Percentiles rank a stretch among this genome's conserved stretches.
These are phyloP conservation scores for Leccinum obscurum DNA, from an alignment of 768 basidiomycete species.

Conservation along the genomic window DNA sequence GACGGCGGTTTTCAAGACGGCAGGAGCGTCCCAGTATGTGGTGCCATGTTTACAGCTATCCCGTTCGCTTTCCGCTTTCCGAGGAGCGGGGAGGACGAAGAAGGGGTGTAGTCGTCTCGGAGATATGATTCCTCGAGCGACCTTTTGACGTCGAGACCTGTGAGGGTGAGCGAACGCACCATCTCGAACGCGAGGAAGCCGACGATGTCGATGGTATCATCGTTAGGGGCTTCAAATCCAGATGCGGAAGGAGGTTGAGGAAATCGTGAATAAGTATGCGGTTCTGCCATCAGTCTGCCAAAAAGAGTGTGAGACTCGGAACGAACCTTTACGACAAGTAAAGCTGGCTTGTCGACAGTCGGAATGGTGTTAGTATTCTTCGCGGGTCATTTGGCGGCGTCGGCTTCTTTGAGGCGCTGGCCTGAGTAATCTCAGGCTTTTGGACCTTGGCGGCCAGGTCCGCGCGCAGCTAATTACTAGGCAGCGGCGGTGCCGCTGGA, in stretches of 20 bases:
- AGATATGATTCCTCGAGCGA: slow-evolving; percentile 71
- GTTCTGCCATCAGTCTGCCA: background rate
- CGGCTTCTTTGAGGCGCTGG: slow-evolving; percentile 88
- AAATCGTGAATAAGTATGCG: too few relatives aligned
- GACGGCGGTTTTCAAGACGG: too few relatives aligned
- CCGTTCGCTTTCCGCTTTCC: slow-evolving; percentile 67
- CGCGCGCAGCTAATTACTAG: too few relatives aligned
- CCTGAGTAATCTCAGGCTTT: too few relatives aligned
- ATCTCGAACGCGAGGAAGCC: slow-evolving; percentile 98
- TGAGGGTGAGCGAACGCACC: slow-evolving; percentile 89
- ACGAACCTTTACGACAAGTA: slow-evolving; percentile 61
- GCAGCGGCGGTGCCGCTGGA: too few relatives aligned
- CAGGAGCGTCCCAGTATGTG: too few relatives aligned
- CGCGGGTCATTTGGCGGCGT: slow-evolving; percentile 93
- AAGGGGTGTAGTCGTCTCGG: slow-evolving; percentile 25
- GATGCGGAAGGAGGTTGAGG: slow-evolving; percentile 80
- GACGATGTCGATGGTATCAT: slow-evolving; percentile 95
- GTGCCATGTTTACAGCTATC: slow-evolving; percentile 35
- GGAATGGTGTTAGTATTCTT: slow-evolving; percentile 96
- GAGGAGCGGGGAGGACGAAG: slow-evolving; percentile 51
- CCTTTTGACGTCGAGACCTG: slow-evolving; percentile 60
- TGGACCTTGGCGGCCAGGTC: too few relatives aligned
- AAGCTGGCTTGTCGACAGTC: slow-evolving; percentile 97
- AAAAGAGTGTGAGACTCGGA: too few relatives aligned
- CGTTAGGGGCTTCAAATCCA: slow-evolving; percentile 89